Evolutionary conservation across 768 basidiomycete species (phyloP), one percentile per base, ranked within the genome.

Genomic region (Multifurca ochricompacta): DNA sequence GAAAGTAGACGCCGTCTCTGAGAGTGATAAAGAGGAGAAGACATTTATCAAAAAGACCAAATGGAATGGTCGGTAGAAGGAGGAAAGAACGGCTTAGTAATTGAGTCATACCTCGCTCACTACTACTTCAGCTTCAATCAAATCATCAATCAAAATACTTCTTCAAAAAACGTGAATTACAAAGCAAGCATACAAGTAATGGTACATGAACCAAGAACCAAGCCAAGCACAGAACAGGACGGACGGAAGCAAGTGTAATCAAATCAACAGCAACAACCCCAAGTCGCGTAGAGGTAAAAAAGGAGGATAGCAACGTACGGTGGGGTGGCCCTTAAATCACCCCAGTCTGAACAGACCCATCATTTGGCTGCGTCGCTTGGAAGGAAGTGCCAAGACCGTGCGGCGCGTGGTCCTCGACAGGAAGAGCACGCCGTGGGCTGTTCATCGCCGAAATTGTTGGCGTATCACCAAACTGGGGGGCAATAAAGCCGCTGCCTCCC

Each of bases 401-500:
- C 62, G 21, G 4, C 6, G 64, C 43, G 28, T 68, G 62, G 19
- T 55, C 53, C 30, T 62, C 53, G 28, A 41, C 40, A 41, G 59
- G 52, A 42, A 63, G 59, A 16, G 49, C 21, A 45, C 67, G 63
- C 46, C 61, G 48, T 39, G 74, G 76, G 31, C 73, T 77, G 53
- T 71, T 74, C 46, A 72, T 66, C 3, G 83, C 83, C 16, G 83
- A 85, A 32, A 77, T 77, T 35, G 74, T 60, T 0, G 85, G 83
- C 9, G 84, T 81, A 37, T 73, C 66, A 28, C 81, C 77, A 65
- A 81, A 72, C 19, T 79, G 75, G 0, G 88, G 87, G 8, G 90
- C 90, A 62, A 91, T 91, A 51, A 90, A 70, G 28, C 87, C 89
- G 62, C 85, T 89, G 18, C 88, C 90, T 27, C 87, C 86, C 6